Evolutionary conservation across 257 asterid species (phyloP).

Genomic region (Penstemon newberryi): DNA sequence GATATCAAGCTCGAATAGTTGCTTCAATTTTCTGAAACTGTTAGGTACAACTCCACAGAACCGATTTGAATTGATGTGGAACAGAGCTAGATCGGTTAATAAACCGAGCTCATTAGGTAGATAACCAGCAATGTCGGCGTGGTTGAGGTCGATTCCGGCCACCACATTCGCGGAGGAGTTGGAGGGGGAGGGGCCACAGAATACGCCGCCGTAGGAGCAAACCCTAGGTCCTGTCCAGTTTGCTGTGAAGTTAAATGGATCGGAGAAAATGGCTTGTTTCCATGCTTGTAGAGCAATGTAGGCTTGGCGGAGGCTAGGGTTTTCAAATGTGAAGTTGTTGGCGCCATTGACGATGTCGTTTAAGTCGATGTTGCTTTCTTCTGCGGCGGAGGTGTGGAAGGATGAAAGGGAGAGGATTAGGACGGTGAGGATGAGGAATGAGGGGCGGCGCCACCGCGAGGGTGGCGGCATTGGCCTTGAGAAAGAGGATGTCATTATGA

Average conservation of each 20-base stretch:
- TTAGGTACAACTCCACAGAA: conserved; percentile 64
- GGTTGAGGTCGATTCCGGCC: conserved; percentile 75
- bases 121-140: conserved; percentile 74
- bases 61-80: conserved; percentile 69
- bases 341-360: conserved; percentile 27
- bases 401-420: conserved; percentile 24
- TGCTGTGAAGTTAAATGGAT: conserved; percentile 61
- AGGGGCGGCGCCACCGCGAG: conserved; percentile 30
- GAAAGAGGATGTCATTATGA: conserved; percentile 12
- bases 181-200: conserved; percentile 44
- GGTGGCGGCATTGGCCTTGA: conserved; percentile 26
- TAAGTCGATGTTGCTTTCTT: conserved; percentile 25
- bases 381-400: conserved; percentile 40
- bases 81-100: conserved; percentile 59
- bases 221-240: conserved; percentile 64
- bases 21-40: conserved; percentile 43
- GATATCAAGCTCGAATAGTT: conserved; percentile 58
- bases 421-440: conserved; percentile 10
- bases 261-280: conserved; percentile 67
- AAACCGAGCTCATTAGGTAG: conserved; percentile 64
- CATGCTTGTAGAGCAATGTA: conserved; percentile 69
- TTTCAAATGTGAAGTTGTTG: conserved; percentile 41
- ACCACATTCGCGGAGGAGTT: conserved; percentile 52
- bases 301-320: conserved; percentile 48
- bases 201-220: conserved; percentile 61